Evolutionary conservation across 2,329 filamentous ascomycete genomes (phyloP).

Genomic region (Penicillium sp.): DNA sequence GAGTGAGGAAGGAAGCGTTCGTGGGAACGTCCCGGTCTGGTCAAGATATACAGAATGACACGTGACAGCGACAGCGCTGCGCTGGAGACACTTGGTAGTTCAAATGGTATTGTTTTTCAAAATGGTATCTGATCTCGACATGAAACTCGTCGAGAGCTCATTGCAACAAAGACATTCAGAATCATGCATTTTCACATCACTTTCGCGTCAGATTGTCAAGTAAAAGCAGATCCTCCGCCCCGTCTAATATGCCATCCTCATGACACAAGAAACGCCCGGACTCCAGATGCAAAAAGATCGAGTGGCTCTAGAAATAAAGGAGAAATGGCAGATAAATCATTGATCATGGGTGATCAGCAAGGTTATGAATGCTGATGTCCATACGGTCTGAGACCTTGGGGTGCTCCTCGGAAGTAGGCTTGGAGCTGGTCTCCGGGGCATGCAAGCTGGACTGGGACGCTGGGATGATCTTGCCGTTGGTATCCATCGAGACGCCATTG

Average conservation of each 20-base stretch:
- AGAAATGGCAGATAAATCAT: slow-evolving; percentile 6
- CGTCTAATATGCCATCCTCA: slow-evolving; percentile 19
- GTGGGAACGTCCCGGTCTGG: no score
- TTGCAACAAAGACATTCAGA: slow-evolving; percentile 5
- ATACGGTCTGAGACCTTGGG: slow-evolving; percentile 50
- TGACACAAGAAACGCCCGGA: slow-evolving; percentile 23
- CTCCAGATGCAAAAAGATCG: slow-evolving; percentile 22
- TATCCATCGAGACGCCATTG: slow-evolving; percentile 59
- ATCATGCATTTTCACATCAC: slow-evolving; percentile 15
- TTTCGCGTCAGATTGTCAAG: background rate
- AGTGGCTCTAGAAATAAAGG: slow-evolving; percentile 4
- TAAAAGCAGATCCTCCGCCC: slow-evolving; percentile 12
- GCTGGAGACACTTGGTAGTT: background rate
- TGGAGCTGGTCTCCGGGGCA: slow-evolving; percentile 21
- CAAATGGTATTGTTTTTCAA: slow-evolving; percentile 7
- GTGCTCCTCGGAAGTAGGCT: slow-evolving; percentile 26
- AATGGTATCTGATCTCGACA: background rate
- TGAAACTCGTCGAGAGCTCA: slow-evolving; percentile 1
- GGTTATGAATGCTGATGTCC: slow-evolving; percentile 62
- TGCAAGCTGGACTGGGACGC: slow-evolving; percentile 24
- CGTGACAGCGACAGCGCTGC: background rate
- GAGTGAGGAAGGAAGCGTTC: background rate
- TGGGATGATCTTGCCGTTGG: slow-evolving; percentile 57
- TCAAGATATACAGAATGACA: no score
- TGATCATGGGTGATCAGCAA: slow-evolving; percentile 46